These are phyloP conservation scores for Xanthoparmelia taractica DNA, from an alignment of 495 filamentous ascomycete species.

Conservation along the genomic window DNA sequence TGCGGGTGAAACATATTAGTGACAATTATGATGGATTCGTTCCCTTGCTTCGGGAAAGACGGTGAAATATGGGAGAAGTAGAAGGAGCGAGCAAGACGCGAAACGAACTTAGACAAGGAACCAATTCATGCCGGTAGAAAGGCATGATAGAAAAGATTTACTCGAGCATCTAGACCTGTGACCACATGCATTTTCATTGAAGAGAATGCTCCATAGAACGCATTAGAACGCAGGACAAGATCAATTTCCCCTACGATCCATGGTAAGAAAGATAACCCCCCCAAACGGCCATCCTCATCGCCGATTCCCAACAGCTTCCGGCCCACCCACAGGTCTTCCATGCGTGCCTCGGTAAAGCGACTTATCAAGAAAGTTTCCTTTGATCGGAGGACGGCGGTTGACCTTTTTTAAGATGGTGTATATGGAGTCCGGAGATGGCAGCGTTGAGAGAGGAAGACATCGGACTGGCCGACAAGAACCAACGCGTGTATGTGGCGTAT, in stretches of 20 bases:
- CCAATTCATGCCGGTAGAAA: neutral
- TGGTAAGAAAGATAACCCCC: neutral
- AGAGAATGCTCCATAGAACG: neutral
- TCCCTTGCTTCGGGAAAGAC: neutral
- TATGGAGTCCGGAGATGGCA: neutral
- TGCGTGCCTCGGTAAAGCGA: slow-evolving; percentile 1
- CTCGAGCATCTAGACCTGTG: neutral
- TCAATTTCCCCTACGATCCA: neutral
- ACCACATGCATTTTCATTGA: neutral
- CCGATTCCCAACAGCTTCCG: neutral
- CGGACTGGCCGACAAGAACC: slow-evolving; percentile 9
- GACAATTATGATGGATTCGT: neutral
- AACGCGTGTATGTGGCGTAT: slow-evolving; percentile 1
- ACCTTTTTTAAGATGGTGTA: neutral
- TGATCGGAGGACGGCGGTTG: neutral
- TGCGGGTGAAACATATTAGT: slow-evolving; percentile 40
- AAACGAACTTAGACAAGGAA: neutral
- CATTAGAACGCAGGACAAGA: neutral
- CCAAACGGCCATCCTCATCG: neutral
- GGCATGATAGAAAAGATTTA: neutral
- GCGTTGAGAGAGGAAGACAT: neutral
- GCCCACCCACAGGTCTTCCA: neutral
- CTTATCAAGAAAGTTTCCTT: neutral
- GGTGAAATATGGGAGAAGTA: neutral
- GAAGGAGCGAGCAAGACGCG: neutral